A percentile compares a stretch with the other conserved stretches of the same genome.
Evolutionary conservation across 176 grass and related monocot species (phyloP).

Genomic region (Stipa capillata): DNA sequence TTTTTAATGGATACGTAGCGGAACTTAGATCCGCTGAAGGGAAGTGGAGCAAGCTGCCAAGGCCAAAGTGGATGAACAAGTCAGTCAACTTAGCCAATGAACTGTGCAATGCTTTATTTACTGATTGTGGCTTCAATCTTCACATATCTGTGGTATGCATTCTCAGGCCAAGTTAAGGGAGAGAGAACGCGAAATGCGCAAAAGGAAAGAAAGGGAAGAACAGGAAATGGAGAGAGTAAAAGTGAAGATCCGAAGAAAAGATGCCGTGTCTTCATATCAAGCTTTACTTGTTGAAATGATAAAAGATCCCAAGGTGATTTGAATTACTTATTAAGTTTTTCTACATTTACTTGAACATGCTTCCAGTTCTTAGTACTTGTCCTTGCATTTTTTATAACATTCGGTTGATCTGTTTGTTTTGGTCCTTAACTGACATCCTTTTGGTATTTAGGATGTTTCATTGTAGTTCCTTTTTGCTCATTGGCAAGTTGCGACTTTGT

Average conservation of each 20-base stretch:
- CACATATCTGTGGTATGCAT: slow-evolving; percentile 9
- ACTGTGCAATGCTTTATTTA: neutral
- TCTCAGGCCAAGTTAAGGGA: slow-evolving; percentile 85
- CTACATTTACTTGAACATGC: neutral
- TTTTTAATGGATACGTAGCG: slow-evolving; percentile 76
- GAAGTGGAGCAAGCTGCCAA: slow-evolving; percentile 84
- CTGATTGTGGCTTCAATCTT: slow-evolving; percentile 16
- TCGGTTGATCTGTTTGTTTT: neutral
- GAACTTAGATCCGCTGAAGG: slow-evolving; percentile 70
- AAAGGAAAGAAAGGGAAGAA: slow-evolving; percentile 99
- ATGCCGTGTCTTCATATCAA: slow-evolving; percentile 73
- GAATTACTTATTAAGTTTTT: slow-evolving; percentile 5
- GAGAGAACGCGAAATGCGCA: slow-evolving; percentile 80
- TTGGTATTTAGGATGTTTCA: neutral
- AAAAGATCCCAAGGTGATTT: slow-evolving; percentile 83
- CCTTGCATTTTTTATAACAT: neutral
- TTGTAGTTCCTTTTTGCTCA: neutral
- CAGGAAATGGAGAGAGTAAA: slow-evolving; percentile 99
- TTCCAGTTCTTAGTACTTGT: neutral
- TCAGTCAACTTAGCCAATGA: slow-evolving; percentile 22
- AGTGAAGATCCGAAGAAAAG: slow-evolving; percentile 91
- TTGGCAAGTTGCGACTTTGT: neutral
- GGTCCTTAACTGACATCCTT: neutral
- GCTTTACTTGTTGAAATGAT: slow-evolving; percentile 94
- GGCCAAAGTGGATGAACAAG: slow-evolving; percentile 83